Evolutionary conservation across 305 asterid species (phyloP).

Genomic region (Fraxinus angustifolia): DNA sequence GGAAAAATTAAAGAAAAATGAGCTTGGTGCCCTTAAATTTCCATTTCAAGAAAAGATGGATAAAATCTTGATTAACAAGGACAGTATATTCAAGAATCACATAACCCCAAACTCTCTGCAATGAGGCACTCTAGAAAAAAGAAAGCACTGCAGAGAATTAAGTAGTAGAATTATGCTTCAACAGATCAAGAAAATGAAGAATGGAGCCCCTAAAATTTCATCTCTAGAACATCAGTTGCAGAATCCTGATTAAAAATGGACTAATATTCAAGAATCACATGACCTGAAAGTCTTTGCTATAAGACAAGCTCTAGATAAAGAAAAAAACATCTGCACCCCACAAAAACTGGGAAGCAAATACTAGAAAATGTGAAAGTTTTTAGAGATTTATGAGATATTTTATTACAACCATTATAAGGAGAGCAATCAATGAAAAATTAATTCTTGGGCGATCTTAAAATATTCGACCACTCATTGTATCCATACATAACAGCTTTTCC

Average conservation of each 20-base stretch:
- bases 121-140: neutral
- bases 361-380: neutral
- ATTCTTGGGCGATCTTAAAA: slow-evolving; percentile 30
- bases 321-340: neutral
- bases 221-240: neutral
- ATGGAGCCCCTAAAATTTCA: neutral
- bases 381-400: neutral
- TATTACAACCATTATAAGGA: slow-evolving; percentile 13
- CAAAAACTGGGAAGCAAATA: neutral
- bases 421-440: slow-evolving; percentile 25
- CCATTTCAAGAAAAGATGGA: slow-evolving; percentile 21
- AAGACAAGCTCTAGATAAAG: neutral
- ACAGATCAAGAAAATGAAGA: neutral
- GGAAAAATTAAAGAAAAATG: neutral
- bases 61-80: slow-evolving; percentile 8
- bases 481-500: slow-evolving; percentile 42
- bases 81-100: neutral
- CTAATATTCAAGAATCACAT: slow-evolving; percentile 18
- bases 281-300: neutral
- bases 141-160: neutral
- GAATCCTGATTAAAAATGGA: neutral
- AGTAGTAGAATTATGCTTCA: neutral
- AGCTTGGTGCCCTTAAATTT: slow-evolving; percentile 14
- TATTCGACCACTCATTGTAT: slow-evolving; percentile 36
- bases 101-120: neutral